Evolutionary conservation across 306 rosid species (phyloP).

Genomic region (Dryas alaskensis): DNA sequence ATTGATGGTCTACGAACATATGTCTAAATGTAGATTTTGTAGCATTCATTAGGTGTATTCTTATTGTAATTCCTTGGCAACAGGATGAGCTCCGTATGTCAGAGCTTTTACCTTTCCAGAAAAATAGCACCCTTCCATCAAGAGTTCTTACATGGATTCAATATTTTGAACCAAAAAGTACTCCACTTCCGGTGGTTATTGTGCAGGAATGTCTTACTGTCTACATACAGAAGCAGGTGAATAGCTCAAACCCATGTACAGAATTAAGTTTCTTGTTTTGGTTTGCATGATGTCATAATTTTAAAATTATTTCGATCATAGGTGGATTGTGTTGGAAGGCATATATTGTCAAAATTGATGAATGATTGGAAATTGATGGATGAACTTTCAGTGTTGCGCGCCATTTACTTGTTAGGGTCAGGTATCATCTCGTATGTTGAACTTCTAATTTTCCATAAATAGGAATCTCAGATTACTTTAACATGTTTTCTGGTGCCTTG

Average conservation of each 20-base stretch:
- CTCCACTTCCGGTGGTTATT: constrained; percentile 75
- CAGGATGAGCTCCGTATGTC: constrained; percentile 79
- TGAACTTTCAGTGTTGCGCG: constrained; percentile 88
- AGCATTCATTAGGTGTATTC: constrained; percentile 23
- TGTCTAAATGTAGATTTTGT: constrained; percentile 24
- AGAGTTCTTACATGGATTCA: constrained; percentile 84
- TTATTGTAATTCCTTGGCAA: constrained; percentile 30
- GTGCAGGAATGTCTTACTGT: constrained; percentile 80
- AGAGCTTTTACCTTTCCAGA: constrained; percentile 90
- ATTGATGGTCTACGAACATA: constrained; percentile 14
- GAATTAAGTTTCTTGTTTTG: constrained; percentile 16
- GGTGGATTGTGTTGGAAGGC: constrained; percentile 87
- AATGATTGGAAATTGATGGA: constrained; percentile 96
- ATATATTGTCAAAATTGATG: constrained; percentile 83
- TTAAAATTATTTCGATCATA: constrained; percentile 33
- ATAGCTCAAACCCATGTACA: constrained; percentile 24
- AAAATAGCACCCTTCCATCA: constrained; percentile 88
- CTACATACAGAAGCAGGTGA: constrained; percentile 82
- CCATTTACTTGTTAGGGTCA: constrained; percentile 94
- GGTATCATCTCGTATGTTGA: constrained; percentile 45
- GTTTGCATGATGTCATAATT: constrained; percentile 11
- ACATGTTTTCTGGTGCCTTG: constrained; percentile 20
- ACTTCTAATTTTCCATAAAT: constrained; percentile 13
- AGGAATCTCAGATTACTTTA: constrained; percentile 23
- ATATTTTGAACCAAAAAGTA: constrained; percentile 60